Evolutionary conservation across 192 early-diverging fungal species (phyloP), one percentile per base, ranked within the genome.

Genomic region (Podila epicladia): DNA sequence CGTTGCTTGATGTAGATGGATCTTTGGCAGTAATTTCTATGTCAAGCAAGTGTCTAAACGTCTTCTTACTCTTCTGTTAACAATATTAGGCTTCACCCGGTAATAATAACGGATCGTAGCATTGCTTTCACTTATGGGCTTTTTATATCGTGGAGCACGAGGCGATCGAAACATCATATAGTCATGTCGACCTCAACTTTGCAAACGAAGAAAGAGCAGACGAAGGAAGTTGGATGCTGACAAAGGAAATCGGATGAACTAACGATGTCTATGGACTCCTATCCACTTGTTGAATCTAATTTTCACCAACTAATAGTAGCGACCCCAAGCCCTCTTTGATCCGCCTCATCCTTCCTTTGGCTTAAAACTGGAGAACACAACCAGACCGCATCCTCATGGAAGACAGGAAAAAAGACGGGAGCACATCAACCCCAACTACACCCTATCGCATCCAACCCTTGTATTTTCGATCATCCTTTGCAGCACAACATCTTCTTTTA

Each of bases 291-390:
- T n/a, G n/a, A 17, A 22, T 37, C n/a, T 37, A n/a, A 60, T 22
- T 22, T 22, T 41, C 31, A 7, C 32, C 50, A 20, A 41, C 20
- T 45, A 45, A 60, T 60, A 80, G 77, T 59, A 80, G 77, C 67
- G 77, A 80, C 13, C 77, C 77, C 70, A 80, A 80, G 77, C 77
- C 77, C 35, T 80, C 77, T 24, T 80, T 80, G 77, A 73, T 80
- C 71, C 77, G 77, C 62, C 71, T 80, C 26, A 80, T 80, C 71
- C 77, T 80, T 67, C 77, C 77, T 63, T 73, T 80, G 71, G 77
- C 77, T 51, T 80, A 80, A 80, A 73, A 53, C 41, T 45, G 53
- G 9, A 26, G 24, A n/a, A 53, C 50, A 9, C n/a, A 55, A 2
- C 53, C 20, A 61, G 20, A n/a, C n/a, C 35, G 0, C 53, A 55